Evolutionary conservation across 805 yeast species (phyloP), one percentile per base, ranked within the genome.

Genomic region (Kodamaea kaohsiungensis): DNA sequence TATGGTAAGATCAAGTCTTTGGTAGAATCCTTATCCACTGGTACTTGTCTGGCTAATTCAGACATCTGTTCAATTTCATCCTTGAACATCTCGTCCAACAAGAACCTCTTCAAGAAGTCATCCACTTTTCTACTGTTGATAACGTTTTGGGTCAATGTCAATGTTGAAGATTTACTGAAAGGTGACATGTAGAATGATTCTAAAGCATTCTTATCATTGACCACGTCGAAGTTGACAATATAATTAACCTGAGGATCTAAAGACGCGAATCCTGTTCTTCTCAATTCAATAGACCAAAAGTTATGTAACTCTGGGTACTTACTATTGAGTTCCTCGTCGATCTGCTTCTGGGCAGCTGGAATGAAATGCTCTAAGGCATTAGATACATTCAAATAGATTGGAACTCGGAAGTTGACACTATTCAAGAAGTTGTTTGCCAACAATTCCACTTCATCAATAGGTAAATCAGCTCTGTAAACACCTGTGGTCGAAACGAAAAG

Each of bases 381-480:
- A 5, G 72, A 64, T 9, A 75, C 55, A 33, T 76, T 72, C 42
- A 82, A 54, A 56, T 76, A 72, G 2, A 83, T 70, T 0, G 86
- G 85, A 10, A 82, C 68, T 17, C 67, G 62, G 56, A 71, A 65
- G 16, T 62, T 50, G 33, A 74, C 51, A 25, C 64, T 52, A 15
- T 62, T 50, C 48, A 53, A 51, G 60, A 79, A 58, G 54, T 64
- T 51, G 48, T 57, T 19, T 52, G 71, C 65, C 59, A 69, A 61
- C 16, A 57, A 54, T 15, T 71, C 64, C 47, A 86, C 75, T 43
- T 72, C 71, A 1, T 67, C 70, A 10, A 72, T 62, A 13, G 89
- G 89, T 39, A 88, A 72, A 39, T 77, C 77, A 1, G 90, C 88
- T 52, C 91, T 72, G 61, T 84, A 78, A 16, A 86, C 81, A 2